Evolutionary conservation across 768 basidiomycete genomes (phyloP), one percentile per base, ranked within the genome.

Genomic region (Ramaria rubella): DNA sequence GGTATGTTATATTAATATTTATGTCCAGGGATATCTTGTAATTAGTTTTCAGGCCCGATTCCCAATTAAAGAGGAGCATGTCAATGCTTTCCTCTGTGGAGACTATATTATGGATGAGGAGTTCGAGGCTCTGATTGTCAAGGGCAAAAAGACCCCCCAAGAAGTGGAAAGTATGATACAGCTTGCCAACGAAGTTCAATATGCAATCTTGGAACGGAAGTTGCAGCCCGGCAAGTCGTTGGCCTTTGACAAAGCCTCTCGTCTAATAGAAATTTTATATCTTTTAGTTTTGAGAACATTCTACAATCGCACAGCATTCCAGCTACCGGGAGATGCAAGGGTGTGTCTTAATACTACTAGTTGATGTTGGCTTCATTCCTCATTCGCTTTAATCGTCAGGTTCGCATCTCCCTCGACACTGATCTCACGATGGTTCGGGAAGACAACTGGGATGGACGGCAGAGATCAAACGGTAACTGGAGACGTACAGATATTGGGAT

Each of bases 231-330:
- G 94, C 92, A 44, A 63, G 82, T 72, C n/a, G n/a, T n/a, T 1
- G 56, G 23, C 56, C 54, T 11, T 52, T 2, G n/a, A 38, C 30
- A 4, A 15, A 33, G 24, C 15, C 27, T 1, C 6, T 38, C 21
- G n/a, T n/a, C n/a, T n/a, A n/a, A n/a, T n/a, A n/a, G n/a, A n/a
- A n/a, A n/a, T n/a, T n/a, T n/a, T n/a, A n/a, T n/a, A n/a, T n/a
- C n/a, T n/a, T n/a, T 8, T 53, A 94, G 95, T 97, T 34, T 85
- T 95, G 86, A 81, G 95, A 19, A 92, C 94, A 8, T 99, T 97
- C 73, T 99, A 98, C 74, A 96, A 97, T 67, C 88, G 96, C 40
- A 98, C 96, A 14, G 96, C 96, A 1, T 99, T 99, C 78, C 96
- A 99, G 71, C 81, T 99, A 23, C 96, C 96, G 8, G 95, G 95